Conservation (phyloP, 2,329 filamentous ascomycete species). For the Arthrobotrys sinensis region DNA sequence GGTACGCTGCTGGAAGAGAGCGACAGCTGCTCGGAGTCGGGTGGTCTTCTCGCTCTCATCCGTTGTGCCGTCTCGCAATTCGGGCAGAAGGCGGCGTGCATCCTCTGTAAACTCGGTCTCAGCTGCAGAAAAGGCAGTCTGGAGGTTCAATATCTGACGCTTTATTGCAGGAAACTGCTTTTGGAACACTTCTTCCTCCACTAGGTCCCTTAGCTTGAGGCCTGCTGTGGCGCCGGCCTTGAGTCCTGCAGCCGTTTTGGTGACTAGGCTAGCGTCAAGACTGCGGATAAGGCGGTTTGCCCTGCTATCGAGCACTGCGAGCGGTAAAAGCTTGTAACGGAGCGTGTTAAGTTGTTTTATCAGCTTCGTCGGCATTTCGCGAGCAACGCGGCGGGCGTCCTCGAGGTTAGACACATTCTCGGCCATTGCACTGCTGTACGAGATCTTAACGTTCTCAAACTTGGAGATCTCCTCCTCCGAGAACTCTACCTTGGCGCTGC, state of each 20-base stretch:
- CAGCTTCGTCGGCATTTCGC: slow-evolving; percentile 5
- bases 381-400: slow-evolving; percentile 2
- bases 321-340: slow-evolving; percentile 3
- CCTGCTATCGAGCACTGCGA: neutral
- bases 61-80: neutral
- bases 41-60: neutral
- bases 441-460: slow-evolving; percentile 3
- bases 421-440: slow-evolving; percentile 4
- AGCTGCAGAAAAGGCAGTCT: slow-evolving; percentile 3
- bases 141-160: slow-evolving; percentile 5
- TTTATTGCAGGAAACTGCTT: slow-evolving; percentile 8
- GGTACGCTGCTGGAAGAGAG: neutral
- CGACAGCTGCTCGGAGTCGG: neutral
- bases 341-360: neutral
- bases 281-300: neutral
- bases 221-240: neutral
- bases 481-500: neutral
- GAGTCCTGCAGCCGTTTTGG: neutral
- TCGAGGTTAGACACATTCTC: slow-evolving; percentile 1
- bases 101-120: neutral
- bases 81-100: slow-evolving; percentile 6
- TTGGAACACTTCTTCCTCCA: slow-evolving; percentile 1
- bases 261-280: neutral
- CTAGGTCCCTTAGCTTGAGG: neutral
- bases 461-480: neutral